Evolutionary conservation across 2,329 filamentous ascomycete species (phyloP).

Genomic region (Monosporascus sp.): DNA sequence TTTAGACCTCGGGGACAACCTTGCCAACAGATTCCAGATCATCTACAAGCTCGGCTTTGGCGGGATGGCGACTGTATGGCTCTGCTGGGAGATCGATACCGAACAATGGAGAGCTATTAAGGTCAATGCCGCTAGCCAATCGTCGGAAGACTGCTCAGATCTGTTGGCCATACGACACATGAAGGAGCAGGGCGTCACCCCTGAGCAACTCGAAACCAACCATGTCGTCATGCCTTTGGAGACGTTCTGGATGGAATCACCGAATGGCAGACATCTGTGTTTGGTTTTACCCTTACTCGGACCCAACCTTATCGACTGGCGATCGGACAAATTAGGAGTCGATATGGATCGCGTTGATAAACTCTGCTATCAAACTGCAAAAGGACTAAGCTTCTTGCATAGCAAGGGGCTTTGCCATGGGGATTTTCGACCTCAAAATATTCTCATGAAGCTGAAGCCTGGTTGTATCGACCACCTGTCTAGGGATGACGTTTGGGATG

Average conservation of each 20-base stretch:
- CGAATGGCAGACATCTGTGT: slow-evolving; percentile 1
- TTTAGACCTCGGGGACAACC: background rate
- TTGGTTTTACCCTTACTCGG: background rate
- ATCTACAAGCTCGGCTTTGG: background rate
- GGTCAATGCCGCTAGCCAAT: background rate
- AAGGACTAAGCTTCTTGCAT: background rate
- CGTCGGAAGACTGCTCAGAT: background rate
- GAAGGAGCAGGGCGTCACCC: background rate
- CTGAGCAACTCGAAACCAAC: background rate
- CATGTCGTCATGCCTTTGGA: background rate
- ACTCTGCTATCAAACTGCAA: background rate
- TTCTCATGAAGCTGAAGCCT: background rate
- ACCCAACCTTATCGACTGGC: background rate
- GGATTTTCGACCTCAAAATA: background rate
- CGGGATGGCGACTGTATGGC: background rate
- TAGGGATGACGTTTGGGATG: background rate
- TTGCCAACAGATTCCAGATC: background rate
- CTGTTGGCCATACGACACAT: background rate
- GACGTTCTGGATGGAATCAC: background rate
- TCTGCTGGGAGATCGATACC: background rate
- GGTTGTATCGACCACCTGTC: background rate
- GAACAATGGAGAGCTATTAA: background rate
- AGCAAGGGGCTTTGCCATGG: background rate
- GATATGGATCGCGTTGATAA: background rate
- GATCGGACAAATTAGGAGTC: background rate